These are phyloP conservation scores for Chionographis japonica DNA, from an alignment of 106 monocot genomes.

Conservation along the genomic window DNA sequence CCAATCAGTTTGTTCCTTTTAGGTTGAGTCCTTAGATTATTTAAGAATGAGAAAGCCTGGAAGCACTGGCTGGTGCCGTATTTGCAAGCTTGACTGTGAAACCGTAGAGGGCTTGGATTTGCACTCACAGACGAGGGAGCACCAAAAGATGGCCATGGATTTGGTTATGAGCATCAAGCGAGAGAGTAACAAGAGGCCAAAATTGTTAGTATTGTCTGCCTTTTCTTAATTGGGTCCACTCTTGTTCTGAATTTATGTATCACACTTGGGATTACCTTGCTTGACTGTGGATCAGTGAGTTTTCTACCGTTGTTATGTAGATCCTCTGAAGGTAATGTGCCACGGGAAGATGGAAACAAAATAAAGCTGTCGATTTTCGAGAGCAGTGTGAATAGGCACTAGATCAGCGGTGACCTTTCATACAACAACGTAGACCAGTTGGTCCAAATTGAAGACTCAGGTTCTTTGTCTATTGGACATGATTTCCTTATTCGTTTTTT, in stretches of 20 bases:
- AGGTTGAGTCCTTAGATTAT: conserved; percentile 36
- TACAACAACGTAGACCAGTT: not conserved
- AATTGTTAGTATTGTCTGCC: conserved; percentile 22
- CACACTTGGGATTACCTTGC: not conserved
- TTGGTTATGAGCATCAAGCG: conserved; percentile 76
- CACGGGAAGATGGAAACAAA: conserved; percentile 12
- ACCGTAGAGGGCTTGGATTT: conserved; percentile 73
- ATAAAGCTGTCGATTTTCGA: conserved; percentile 10
- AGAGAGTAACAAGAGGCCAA: conserved; percentile 60
- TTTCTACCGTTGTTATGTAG: conserved; percentile 8
- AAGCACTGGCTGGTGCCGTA: conserved; percentile 67
- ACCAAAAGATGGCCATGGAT: conserved; percentile 90
- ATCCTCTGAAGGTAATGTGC: conserved; percentile 12
- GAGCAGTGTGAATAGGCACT: not conserved
- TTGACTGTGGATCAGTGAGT: not conserved
- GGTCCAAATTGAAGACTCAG: not conserved
- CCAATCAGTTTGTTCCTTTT: not conserved
- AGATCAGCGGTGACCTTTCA: not conserved
- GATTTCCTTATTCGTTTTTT: not conserved
- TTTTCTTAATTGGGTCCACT: not conserved
- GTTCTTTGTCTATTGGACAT: not conserved
- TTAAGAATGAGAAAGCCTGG: conserved; percentile 58
- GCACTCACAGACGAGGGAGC: conserved; percentile 86
- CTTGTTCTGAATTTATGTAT: not conserved
- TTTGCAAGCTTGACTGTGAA: conserved; percentile 87